Evolutionary conservation across 1,139 yeast species (phyloP).

Genomic region (Nakaseomyces nivariensis): DNA sequence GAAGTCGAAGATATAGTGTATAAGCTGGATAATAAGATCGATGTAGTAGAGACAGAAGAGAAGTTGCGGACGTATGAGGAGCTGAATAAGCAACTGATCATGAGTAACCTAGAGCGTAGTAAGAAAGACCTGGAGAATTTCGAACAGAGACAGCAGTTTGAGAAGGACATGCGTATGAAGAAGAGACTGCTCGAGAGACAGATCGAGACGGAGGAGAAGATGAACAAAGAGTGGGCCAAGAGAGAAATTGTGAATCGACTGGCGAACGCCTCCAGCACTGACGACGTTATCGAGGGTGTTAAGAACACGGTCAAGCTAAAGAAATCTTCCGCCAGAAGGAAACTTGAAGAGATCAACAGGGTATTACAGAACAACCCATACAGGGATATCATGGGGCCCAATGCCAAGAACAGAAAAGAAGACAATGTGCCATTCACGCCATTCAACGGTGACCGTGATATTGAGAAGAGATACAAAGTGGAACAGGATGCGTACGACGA

Average conservation of each 20-base stretch:
- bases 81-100: conserved; percentile 64
- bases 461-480: conserved; percentile 36
- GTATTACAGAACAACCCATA: conserved; percentile 30
- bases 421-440: conserved; percentile 70
- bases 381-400: conserved; percentile 11
- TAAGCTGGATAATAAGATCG: conserved; percentile 61
- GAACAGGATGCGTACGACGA: conserved; percentile 42
- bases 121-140: conserved; percentile 57
- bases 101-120: conserved; percentile 62
- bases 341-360: conserved; percentile 52
- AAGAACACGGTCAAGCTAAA: conserved; percentile 52
- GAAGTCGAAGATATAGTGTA: conserved; percentile 72
- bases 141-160: conserved; percentile 41
- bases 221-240: conserved; percentile 47
- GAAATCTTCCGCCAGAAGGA: conserved; percentile 56
- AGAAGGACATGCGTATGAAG: conserved; percentile 50
- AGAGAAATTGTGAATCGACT: conserved; percentile 65
- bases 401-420: conserved; percentile 13
- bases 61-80: conserved; percentile 63
- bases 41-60: conserved; percentile 62
- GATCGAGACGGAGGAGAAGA: conserved; percentile 59
- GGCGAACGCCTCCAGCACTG: conserved; percentile 27
- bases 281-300: conserved; percentile 40
- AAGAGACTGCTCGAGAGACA: conserved; percentile 56
- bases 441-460: conserved; percentile 78